A percentile compares a stretch with the other conserved stretches of the same genome.
Evolutionary conservation across 331 rosid genomes (phyloP).

Genomic region (Cucumis variabilis): DNA sequence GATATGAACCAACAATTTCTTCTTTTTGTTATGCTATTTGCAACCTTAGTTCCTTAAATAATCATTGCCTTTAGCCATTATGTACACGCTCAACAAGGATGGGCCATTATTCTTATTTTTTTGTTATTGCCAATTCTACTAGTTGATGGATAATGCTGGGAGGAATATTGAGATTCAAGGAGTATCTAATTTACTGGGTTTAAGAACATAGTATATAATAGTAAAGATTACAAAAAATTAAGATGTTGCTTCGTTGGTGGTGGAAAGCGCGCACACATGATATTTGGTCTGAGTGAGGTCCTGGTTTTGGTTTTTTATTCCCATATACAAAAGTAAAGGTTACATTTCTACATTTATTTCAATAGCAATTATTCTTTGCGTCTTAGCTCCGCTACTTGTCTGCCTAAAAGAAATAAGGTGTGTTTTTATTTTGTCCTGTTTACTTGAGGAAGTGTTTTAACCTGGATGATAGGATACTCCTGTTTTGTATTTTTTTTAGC

Average conservation of each 20-base stretch:
- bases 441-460: not conserved
- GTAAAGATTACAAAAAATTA: not conserved
- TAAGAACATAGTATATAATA: not conserved
- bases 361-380: not conserved
- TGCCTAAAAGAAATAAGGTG: not conserved
- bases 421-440: slow-evolving; percentile 8
- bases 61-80: not conserved
- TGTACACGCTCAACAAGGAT: not conserved
- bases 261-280: not conserved
- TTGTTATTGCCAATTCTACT: slow-evolving; percentile 7
- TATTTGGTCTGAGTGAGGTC: not conserved
- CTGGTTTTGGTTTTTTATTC: not conserved
- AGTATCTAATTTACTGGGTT: not conserved
- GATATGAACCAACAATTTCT: not conserved
- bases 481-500: not conserved
- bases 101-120: not conserved
- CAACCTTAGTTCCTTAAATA: not conserved
- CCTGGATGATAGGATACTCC: not conserved
- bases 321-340: not conserved
- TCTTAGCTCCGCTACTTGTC: not conserved
- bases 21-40: not conserved
- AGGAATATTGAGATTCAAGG: not conserved
- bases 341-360: not conserved
- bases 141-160: not conserved
- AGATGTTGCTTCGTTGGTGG: not conserved